A percentile compares a stretch with the other conserved stretches of the same genome.
Evolutionary conservation across 1,139 yeast species (phyloP).

Genomic region (Nakaseomyces bracarensis): DNA sequence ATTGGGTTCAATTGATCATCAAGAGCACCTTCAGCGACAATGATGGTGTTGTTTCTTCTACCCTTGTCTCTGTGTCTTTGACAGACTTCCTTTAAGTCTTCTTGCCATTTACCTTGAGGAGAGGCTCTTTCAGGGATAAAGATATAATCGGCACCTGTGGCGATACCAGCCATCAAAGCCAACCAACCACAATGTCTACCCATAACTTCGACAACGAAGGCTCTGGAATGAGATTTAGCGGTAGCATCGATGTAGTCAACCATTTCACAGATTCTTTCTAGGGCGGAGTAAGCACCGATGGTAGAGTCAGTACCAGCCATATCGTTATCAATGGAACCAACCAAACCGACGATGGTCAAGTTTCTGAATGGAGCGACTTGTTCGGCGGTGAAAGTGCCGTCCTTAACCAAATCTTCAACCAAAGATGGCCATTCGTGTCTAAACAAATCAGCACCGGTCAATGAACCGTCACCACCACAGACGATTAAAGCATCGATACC

Average conservation of each 20-base stretch:
- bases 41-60: slow-evolving; percentile 68
- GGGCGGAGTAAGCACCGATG: slow-evolving; percentile 71
- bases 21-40: slow-evolving; percentile 80
- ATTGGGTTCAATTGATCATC: slow-evolving; percentile 59
- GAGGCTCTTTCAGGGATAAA: slow-evolving; percentile 77
- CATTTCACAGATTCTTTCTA: slow-evolving; percentile 69
- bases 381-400: slow-evolving; percentile 42
- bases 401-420: slow-evolving; percentile 48
- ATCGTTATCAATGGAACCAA: slow-evolving; percentile 78
- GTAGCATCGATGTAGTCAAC: slow-evolving; percentile 80
- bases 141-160: slow-evolving; percentile 74
- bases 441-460: slow-evolving; percentile 76
- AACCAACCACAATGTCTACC: slow-evolving; percentile 89
- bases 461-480: slow-evolving; percentile 81
- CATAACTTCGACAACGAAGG: slow-evolving; percentile 83
- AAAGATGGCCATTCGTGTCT: slow-evolving; percentile 74
- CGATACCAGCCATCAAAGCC: slow-evolving; percentile 74
- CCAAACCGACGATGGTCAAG: slow-evolving; percentile 68
- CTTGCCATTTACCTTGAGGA: slow-evolving; percentile 51
- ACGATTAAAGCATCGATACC: slow-evolving; percentile 76
- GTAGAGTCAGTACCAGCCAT: slow-evolving; percentile 80
- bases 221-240: slow-evolving; percentile 75
- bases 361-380: slow-evolving; percentile 47
- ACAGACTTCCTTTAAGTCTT: slow-evolving; percentile 57
- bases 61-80: slow-evolving; percentile 61